Conservation (phyloP, 331 rosid species). For the Spiraea crenata region DNA sequence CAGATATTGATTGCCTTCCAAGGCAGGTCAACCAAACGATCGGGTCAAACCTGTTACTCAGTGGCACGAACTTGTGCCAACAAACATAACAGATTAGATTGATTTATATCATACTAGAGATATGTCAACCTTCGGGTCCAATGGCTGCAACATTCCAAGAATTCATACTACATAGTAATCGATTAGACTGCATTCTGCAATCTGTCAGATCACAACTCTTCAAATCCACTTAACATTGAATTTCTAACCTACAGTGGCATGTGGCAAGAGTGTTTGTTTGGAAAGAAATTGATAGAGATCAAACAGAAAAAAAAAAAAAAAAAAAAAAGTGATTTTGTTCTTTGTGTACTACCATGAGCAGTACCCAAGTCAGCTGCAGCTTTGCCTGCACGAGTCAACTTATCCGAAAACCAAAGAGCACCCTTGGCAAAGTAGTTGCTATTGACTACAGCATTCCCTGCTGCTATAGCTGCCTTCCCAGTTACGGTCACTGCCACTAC, state of each 20-base stretch:
- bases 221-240: background rate
- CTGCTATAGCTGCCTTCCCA: slow-evolving; percentile 67
- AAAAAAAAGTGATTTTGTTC: background rate
- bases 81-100: background rate
- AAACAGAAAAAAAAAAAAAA: too few relatives aligned
- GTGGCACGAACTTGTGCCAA: too few relatives aligned
- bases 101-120: too few relatives aligned
- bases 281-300: background rate
- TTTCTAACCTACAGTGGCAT: background rate
- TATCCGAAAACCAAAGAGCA: slow-evolving; percentile 73
- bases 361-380: slow-evolving; percentile 66
- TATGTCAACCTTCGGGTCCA: too few relatives aligned
- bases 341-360: slow-evolving; percentile 29
- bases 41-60: slow-evolving; percentile 2
- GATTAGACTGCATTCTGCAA: too few relatives aligned
- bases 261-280: background rate
- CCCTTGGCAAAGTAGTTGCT: slow-evolving; percentile 90
- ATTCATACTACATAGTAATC: too few relatives aligned
- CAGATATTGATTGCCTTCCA: background rate
- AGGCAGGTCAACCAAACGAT: background rate
- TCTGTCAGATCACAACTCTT: too few relatives aligned
- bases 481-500: slow-evolving; percentile 67
- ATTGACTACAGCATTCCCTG: slow-evolving; percentile 63
- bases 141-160: too few relatives aligned
- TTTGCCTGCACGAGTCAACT: slow-evolving; percentile 62